Percentiles rank a stretch among this genome's conserved stretches.
phyloP scores from a whole-genome alignment of 176 grass and related monocot species.

The Cocos nucifera region DNA sequence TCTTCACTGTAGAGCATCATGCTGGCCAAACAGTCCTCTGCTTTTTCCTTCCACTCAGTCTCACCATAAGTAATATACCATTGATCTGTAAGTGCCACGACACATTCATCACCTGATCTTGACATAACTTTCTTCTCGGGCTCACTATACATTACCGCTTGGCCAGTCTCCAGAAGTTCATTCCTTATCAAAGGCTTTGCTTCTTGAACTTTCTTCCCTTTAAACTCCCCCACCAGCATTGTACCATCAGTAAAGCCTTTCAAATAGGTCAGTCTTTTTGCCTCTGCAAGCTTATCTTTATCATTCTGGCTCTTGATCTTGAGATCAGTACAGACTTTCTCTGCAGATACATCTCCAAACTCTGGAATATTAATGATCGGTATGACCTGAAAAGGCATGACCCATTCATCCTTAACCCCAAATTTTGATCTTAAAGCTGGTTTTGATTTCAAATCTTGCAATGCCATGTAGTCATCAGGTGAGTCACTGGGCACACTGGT shows the following conservation, averaged over 20 bases:
- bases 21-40: constrained; percentile 36
- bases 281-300: constrained; percentile 71
- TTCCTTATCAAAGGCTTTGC: constrained; percentile 55
- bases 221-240: constrained; percentile 65
- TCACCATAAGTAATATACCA: constrained; percentile 88
- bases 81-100: constrained; percentile 75
- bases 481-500: constrained; percentile 74
- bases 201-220: constrained; percentile 59
- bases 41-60: constrained; percentile 52
- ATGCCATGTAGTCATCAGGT: constrained; percentile 61
- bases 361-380: constrained; percentile 77
- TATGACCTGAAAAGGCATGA: constrained; percentile 40
- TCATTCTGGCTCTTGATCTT: constrained; percentile 75
- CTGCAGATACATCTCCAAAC: constrained; percentile 58
- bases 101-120: constrained; percentile 75
- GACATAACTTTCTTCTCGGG: constrained; percentile 80
- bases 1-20: constrained; percentile 68
- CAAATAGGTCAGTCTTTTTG: constrained; percentile 59
- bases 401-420: constrained; percentile 69
- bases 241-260: constrained; percentile 78
- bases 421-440: constrained; percentile 49
- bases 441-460: constrained; percentile 53
- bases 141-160: constrained; percentile 54
- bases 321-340: constrained; percentile 58
- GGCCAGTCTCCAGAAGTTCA: constrained; percentile 43